phyloP scores from a whole-genome alignment of 768 basidiomycete genomes.

The Trametes sanguinea region DNA sequence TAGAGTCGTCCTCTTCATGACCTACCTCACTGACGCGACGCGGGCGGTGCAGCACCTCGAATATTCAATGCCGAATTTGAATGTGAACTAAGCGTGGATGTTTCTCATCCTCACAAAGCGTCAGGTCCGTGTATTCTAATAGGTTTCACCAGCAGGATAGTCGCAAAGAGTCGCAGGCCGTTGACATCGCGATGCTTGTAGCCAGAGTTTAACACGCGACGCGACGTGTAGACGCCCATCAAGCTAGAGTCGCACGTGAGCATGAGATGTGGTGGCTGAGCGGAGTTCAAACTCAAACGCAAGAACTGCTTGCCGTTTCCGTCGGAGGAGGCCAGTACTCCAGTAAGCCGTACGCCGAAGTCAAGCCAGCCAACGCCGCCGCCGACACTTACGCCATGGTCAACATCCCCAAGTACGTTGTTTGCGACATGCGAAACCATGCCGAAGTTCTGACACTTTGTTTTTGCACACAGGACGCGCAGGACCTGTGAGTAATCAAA shows the following conservation, averaged over 20 bases:
- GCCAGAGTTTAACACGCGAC: too few relatives aligned
- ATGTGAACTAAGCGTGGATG: too few relatives aligned
- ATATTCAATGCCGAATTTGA: too few relatives aligned
- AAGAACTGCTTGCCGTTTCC: constrained; percentile 29
- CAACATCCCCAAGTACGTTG: constrained; percentile 89
- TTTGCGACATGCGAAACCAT: background rate
- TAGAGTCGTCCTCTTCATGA: too few relatives aligned
- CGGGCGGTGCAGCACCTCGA: too few relatives aligned
- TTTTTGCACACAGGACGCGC: constrained; percentile 67
- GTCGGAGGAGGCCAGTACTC: constrained; percentile 17
- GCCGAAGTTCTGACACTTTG: constrained; percentile 12
- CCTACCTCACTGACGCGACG: too few relatives aligned
- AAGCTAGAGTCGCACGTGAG: background rate
- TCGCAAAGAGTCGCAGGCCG: too few relatives aligned
- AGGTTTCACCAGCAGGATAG: too few relatives aligned
- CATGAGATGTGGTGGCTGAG: constrained; percentile 18
- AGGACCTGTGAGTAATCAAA: constrained; percentile 79
- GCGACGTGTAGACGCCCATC: background rate
- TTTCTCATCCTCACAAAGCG: too few relatives aligned
- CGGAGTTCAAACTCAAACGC: constrained; percentile 32
- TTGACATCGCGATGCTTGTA: too few relatives aligned
- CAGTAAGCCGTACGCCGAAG: constrained; percentile 28
- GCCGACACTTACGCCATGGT: constrained; percentile 67
- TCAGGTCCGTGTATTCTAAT: too few relatives aligned
- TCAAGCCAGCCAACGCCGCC: constrained; percentile 29